phyloP scores from a whole-genome alignment of 192 early-diverging fungal genomes.

The Backusella australiensis region DNA sequence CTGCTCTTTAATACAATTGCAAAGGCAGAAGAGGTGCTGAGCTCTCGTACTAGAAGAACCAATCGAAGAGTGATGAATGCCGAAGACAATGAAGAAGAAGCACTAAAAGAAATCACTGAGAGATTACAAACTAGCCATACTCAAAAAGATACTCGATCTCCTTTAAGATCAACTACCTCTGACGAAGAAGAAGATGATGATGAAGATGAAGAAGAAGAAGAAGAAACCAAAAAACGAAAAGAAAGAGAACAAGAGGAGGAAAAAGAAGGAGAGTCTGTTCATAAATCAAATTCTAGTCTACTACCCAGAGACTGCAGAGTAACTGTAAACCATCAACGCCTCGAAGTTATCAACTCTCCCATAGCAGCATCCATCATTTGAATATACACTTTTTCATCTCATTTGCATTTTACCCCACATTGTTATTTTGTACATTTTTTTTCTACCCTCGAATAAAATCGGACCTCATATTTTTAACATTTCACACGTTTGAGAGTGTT shows the following conservation, averaged over 20 bases:
- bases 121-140: background rate
- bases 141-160: conserved; percentile 1
- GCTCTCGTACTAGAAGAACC: conserved; percentile 21
- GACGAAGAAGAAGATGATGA: background rate
- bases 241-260: background rate
- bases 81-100: conserved; percentile 22
- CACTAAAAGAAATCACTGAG: background rate
- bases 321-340: background rate
- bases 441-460: background rate
- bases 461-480: background rate
- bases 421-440: conserved; percentile 3
- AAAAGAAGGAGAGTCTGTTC: background rate
- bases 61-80: conserved; percentile 29
- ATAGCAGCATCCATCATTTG: background rate
- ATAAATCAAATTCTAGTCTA: background rate
- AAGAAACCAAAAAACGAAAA: background rate
- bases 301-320: background rate
- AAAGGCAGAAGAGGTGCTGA: conserved; percentile 25
- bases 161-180: conserved; percentile 5
- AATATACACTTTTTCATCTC: background rate
- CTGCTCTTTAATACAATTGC: conserved; percentile 18
- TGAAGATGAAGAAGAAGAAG: background rate
- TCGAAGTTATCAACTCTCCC: background rate
- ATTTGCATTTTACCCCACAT: conserved; percentile 9
- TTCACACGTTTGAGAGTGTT: background rate